Evolutionary conservation across 805 yeast species (phyloP).

Genomic region (Yarrowia sp.): DNA sequence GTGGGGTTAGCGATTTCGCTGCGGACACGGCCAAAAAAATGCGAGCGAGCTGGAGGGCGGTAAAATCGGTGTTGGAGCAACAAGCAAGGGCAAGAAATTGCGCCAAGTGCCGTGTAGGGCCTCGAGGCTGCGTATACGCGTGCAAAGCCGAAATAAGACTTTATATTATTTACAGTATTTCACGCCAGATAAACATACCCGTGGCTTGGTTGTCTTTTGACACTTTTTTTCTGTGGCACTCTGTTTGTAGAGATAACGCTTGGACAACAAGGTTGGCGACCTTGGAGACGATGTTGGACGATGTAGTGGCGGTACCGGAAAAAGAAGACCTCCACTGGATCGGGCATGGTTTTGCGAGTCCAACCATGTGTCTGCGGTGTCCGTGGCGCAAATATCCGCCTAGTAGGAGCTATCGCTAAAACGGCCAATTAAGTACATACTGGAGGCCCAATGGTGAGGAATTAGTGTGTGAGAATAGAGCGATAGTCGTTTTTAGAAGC

Average conservation of each 20-base stretch:
- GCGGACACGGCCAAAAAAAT: conserved; percentile 18
- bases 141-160: not conserved
- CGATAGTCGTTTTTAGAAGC: conserved; percentile 15
- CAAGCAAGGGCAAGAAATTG: not conserved
- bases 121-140: not conserved
- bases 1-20: conserved; percentile 35
- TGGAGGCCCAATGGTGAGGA: not conserved
- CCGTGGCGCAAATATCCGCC: conserved; percentile 15
- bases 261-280: not conserved
- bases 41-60: too few relatives aligned
- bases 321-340: not conserved
- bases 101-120: not conserved
- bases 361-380: not conserved
- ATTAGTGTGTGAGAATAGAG: not conserved
- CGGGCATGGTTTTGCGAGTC: not conserved
- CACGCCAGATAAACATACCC: not conserved
- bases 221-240: not conserved
- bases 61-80: not conserved
- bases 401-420: not conserved
- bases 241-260: conserved; percentile 7
- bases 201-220: conserved; percentile 12
- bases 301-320: not conserved
- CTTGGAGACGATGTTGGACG: not conserved
- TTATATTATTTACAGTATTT: conserved; percentile 25
- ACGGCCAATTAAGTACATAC: conserved; percentile 10